Evolutionary conservation across 805 yeast species (phyloP).

Genomic region (Candida multigemmis): DNA sequence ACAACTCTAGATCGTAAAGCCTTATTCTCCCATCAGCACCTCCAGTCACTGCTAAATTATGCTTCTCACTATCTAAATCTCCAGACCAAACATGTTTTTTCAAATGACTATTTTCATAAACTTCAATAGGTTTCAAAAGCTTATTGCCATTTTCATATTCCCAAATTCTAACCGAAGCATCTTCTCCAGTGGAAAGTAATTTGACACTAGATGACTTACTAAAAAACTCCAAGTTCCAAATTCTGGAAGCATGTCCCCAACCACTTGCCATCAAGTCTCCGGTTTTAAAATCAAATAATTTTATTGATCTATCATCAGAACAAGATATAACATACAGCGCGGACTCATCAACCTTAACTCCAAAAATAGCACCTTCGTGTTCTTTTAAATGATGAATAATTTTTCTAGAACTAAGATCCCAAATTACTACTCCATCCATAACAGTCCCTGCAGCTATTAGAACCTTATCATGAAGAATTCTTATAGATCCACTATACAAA

Average conservation of each 20-base stretch:
- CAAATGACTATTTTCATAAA: conserved; percentile 57
- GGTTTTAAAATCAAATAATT: conserved; percentile 53
- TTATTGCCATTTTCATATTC: conserved; percentile 20
- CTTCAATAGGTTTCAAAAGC: conserved; percentile 29
- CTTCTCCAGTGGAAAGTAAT: conserved; percentile 74
- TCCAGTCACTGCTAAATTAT: conserved; percentile 61
- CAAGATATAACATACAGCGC: conserved; percentile 63
- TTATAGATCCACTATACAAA: conserved; percentile 77
- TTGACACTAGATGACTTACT: conserved; percentile 10
- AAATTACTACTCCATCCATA: conserved; percentile 74
- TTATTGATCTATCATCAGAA: conserved; percentile 89
- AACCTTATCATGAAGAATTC: conserved; percentile 33
- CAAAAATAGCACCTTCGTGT: conserved; percentile 91
- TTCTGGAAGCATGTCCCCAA: conserved; percentile 96
- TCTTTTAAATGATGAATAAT: conserved; percentile 51
- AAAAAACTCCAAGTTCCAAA: conserved; percentile 71
- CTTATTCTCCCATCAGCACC: conserved; percentile 90
- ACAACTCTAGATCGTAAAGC: conserved; percentile 40
- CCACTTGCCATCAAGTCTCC: conserved; percentile 66
- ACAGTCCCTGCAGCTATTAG: conserved; percentile 87
- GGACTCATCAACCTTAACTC: conserved; percentile 51
- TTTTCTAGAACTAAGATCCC: conserved; percentile 46
- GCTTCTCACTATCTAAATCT: conserved; percentile 36
- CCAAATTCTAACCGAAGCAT: conserved; percentile 82
- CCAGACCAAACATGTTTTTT: conserved; percentile 89